Conservation (phyloP, 805 yeast species). For the Tetrapisispora namnaoensis region DNA sequence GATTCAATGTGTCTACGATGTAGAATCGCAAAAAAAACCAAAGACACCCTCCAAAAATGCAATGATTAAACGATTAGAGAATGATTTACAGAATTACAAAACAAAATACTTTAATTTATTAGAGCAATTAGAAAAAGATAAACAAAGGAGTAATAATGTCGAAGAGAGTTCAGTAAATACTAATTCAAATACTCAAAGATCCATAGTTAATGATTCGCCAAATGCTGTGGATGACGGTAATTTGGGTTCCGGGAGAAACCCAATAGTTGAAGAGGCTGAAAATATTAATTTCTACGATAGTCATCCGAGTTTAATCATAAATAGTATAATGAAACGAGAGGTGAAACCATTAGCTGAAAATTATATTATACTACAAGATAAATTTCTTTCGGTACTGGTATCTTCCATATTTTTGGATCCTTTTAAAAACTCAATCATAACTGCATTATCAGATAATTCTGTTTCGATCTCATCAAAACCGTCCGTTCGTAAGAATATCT, state of each 20-base stretch:
- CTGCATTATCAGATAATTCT: slow-evolving; percentile 22
- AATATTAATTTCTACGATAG: slow-evolving; percentile 16
- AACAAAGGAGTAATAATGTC: background rate
- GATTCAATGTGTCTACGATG: slow-evolving; percentile 25
- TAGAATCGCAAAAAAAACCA: slow-evolving; percentile 25
- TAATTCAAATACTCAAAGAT: background rate
- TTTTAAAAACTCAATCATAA: slow-evolving; percentile 23
- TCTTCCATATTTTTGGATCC: slow-evolving; percentile 24
- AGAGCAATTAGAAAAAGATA: slow-evolving; percentile 6
- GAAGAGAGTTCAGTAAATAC: too few species aligned
- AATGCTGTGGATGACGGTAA: background rate
- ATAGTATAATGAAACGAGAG: slow-evolving; percentile 25
- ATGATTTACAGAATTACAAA: slow-evolving; percentile 28
- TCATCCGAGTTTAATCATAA: slow-evolving; percentile 24
- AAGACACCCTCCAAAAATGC: slow-evolving; percentile 26
- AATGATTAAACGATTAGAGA: slow-evolving; percentile 21
- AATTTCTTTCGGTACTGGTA: slow-evolving; percentile 19
- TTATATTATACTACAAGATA: slow-evolving; percentile 24
- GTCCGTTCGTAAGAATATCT: slow-evolving; percentile 2
- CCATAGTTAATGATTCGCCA: background rate
- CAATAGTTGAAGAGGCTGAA: background rate
- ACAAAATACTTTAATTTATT: slow-evolving; percentile 14
- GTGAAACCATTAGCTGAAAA: slow-evolving; percentile 28
- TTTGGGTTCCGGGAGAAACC: background rate
- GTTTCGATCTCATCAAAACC: slow-evolving; percentile 6